Base-by-base conservation (phyloP, 2,329 filamentous ascomycete species). In the Microdochium paspali region DNA sequence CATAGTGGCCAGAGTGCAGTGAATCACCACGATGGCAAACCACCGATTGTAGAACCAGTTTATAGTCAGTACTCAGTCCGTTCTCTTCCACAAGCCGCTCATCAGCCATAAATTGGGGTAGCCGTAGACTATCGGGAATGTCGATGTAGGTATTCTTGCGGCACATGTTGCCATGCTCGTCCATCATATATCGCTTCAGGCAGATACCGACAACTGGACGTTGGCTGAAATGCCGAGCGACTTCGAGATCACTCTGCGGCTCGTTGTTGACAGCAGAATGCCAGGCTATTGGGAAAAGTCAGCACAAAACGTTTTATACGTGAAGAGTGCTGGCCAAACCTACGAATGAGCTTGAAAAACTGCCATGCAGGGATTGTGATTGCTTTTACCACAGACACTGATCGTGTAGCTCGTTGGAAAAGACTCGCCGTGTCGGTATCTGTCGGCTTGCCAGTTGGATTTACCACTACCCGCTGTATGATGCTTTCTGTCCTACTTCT, bases 361-460 rank as follows among this genome's bases (percentile, higher is more conserved):
- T 96, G 91, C 90, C 90, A 97, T 2, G 93, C 93, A 31, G 91
- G 91, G 71, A 97, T 95, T 49, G 91, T 84, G 13, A 97, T 86
- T 57, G 95, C 90, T 60, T 91, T 95, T 55, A 69, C 73, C 48
- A 74, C 71, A 2, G 75, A 77, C 55, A 71, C 64, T 60, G 73
- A 61, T 55, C 61, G 63, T 57, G 70, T 64, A 54, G 66, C 62
- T 62, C 69, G 68, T 51, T 70, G 66, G 35, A 71, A 61, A 25
- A 74, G 58, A 13, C 61, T 68, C 15, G 62, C 58, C 13, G 67
- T 61, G 24, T 74, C 70, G 2, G 68, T 53, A 32, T 69, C 67
- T 4, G 67, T 59, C 3, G 71, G 57, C n/a, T 68, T 67, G 5
- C 70, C 70, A 24, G 73, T 64, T 35, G 74, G 71, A 47, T 80